Evolutionary conservation across 495 filamentous ascomycete species (phyloP), one percentile per base, ranked within the genome.

Genomic region (Penicillium paradoxum): DNA sequence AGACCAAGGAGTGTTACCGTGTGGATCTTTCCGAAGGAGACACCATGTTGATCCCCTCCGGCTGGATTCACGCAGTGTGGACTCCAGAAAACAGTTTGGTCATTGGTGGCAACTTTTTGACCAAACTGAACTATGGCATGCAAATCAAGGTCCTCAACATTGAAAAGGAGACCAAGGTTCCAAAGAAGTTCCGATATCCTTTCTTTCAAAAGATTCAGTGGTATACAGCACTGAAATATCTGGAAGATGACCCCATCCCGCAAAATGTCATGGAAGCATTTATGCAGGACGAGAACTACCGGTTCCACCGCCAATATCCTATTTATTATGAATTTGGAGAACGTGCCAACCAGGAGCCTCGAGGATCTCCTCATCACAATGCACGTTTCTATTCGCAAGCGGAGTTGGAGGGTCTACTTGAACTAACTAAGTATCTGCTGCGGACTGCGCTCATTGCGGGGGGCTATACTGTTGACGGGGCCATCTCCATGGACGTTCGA

Each of bases 1-100:
- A 85, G 59, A 87, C 84, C 10, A 85, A 87, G 54, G 85, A 88
- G 53, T 89, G 86, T 65, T 86, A 84, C 53, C 79, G 86, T 24
- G 83, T 89, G 38, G 85, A 88, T 56, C 80, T 89, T 6, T 78
- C 73, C 15, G 83, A 85, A 57, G 86, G 86, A 9, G 86, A 90
- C 60, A 90, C 86, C 4, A 87, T 89, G 82, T 69, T 90, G 34
- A 89, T 90, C 51, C 86, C 86, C 5, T 86, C 86, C 11, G 86
- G 86, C 10, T 90, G 86, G 86, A 90, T 90, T 47, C 86, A 90
- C 61, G 86, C 86, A 13, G 86, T 90, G 6, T 89, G 87, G 83
- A 90, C 86, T 14, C 86, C 86, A 2, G 79, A 85, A 54, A 83
- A 88, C 60, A 89, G 84, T 57, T 62, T 90, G 40, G 86, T 90